Conservation (phyloP, 495 filamentous ascomycete species). For the Polyplosphaeria fusca region DNA sequence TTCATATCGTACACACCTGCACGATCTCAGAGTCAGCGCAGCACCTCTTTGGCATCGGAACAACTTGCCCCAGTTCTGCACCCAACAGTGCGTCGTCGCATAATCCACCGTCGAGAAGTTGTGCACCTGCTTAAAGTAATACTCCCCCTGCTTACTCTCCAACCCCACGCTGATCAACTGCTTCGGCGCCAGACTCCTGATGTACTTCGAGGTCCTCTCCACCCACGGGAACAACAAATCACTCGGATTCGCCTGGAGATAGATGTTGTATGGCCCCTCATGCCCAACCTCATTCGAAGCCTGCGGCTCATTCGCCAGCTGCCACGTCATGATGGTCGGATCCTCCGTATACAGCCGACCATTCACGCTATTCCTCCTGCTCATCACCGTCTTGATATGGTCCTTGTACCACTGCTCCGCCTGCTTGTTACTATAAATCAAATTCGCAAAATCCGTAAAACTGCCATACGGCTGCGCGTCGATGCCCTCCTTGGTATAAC, state of each 20-base stretch:
- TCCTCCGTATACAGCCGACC: slow-evolving; percentile 34
- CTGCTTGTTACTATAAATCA: slow-evolving; percentile 25
- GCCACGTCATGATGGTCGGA: slow-evolving; percentile 37
- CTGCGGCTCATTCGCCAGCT: slow-evolving; percentile 38
- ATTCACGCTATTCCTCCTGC: slow-evolving; percentile 31
- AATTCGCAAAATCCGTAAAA: slow-evolving; percentile 29
- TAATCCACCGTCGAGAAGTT: slow-evolving; percentile 31
- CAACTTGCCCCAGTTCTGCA: slow-evolving; percentile 39
- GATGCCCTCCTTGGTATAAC: slow-evolving; percentile 20
- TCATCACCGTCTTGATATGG: slow-evolving; percentile 32
- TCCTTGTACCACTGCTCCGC: slow-evolving; percentile 31
- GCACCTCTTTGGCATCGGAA: too few species aligned
- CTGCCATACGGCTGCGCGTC: slow-evolving; percentile 16
- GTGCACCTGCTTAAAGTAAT: slow-evolving; percentile 33
- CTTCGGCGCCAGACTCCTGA: slow-evolving; percentile 24
- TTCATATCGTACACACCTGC: slow-evolving; percentile 36
- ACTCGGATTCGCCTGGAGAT: slow-evolving; percentile 21
- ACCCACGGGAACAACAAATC: slow-evolving; percentile 33
- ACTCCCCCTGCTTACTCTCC: slow-evolving; percentile 35
- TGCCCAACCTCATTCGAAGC: slow-evolving; percentile 9
- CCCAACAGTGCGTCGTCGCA: slow-evolving; percentile 35
- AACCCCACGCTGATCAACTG: slow-evolving; percentile 34
- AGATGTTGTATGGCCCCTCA: slow-evolving; percentile 28
- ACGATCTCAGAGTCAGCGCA: too few species aligned
- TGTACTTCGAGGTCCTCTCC: slow-evolving; percentile 29